Evolutionary conservation across 495 filamentous ascomycete genomes (phyloP), one percentile per base, ranked within the genome.

Genomic region (Cairneyella variabilis): DNA sequence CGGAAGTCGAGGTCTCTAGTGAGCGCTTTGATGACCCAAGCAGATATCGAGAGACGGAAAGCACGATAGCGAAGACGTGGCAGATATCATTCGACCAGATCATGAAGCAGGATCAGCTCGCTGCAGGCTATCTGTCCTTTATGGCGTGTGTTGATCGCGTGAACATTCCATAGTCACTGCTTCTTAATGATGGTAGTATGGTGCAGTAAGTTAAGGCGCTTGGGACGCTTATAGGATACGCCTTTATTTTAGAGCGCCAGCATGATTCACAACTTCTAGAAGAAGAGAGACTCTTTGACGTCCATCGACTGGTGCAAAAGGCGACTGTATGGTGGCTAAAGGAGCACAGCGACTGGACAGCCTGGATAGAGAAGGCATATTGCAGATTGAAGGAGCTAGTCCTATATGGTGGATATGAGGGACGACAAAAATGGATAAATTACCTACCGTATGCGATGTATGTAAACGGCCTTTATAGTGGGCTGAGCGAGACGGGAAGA

Each of bases 41-140:
- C 48, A 58, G 58, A 38, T 61, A 61, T 44, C 48, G 23, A 17
- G 51, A 51, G 48, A 58, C 34, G 39, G 34, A 58, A 18, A 53
- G 62, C 49, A 36, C 56, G n/a, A 52, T 61, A 20, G 47, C 52
- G 9, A 54, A 16, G 23, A 51, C 44, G 45, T 40, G 56, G 51
- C 4, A 59, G 1, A 71, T 77, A 0, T 79, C 76, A 0, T 77
- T 82, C 44, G 49, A 66, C 0, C 71, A 79, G 52, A 75, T 81
- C 12, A 63, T 41, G n/a, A 43, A 64, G 6, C 52, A 48, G 1
- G 48, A 71, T 42, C 51, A 22, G 0, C 16, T 71, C 0, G 73
- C 77, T 0, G 60, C 66, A 0, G 59, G 71, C 0, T 68, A 68
- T 44, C 58, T 81, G 1, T 65, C 60, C 0, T 68, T 75, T 34